Evolutionary conservation across 2,329 filamentous ascomycete species (phyloP), one percentile per base, ranked within the genome.

Genomic region (Lachnellula occidentalis): DNA sequence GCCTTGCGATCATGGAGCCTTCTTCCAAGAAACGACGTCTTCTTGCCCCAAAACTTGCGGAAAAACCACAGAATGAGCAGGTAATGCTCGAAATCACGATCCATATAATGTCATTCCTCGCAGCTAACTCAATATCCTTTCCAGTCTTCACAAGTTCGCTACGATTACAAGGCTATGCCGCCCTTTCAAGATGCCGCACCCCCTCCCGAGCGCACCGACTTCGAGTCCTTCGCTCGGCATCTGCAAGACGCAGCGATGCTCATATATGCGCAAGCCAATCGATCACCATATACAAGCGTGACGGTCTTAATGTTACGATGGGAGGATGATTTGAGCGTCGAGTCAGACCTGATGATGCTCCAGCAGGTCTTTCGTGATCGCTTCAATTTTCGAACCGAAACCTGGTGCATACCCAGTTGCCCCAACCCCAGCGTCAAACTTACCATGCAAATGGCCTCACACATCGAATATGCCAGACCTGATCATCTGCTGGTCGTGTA

Each of bases 231-330:
- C 66, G 83, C 82, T 56, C 78, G 82, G 46, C 83, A 86, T 71
- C 76, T 86, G 45, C 83, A 86, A 66, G 83, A 86, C 76, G 83
- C 82, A 48, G 82, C 83, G 60, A 84, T 85, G 78, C 74, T 84
- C 64, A 84, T 86, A 61, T 81, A 84, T 66, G 77, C 80, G 58
- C 82, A 85, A 69, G 80, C 80, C 45, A 79, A 84, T 64, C 77
- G 76, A 55, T 74, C 76, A 3, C 76, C 77, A 22, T 84, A 86
- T 60, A 76, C 72, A 17, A 77, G 76, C 53, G 81, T 82, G 14
- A 84, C 81, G 4, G 82, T 83, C 11, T 70, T 86, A 34, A 69
- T 86, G 48, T 62, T 86, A 56, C 75, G 79, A 53, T 86, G 83
- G 83, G 80, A 85, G 60, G 81, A 83, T 52, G 81, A 86, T 61